Base-by-base conservation (phyloP, 2,329 filamentous ascomycete species). In the Aspergillus sergii region DNA sequence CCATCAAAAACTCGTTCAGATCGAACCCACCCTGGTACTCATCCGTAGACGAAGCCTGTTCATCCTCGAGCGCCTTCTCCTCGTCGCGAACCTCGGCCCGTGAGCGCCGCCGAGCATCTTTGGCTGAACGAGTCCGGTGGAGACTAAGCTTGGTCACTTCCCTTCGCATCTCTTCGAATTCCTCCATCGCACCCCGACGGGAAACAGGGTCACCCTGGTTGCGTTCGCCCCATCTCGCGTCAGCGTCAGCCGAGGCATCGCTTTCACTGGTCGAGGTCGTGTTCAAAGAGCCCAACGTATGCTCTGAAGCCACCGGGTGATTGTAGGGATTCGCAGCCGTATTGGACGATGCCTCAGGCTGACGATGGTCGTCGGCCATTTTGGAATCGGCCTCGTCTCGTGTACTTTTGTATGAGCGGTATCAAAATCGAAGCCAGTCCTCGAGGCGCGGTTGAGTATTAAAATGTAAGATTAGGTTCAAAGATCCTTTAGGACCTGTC, bases 1-100 rank as follows among this genome's bases (percentile, higher is more conserved):
- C 87, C 54, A 87, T 85, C 78, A 94, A 86, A 72, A 94, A 94
- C 14, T 87, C 81, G 39, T 85, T 85, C 1, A 94, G 82, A 64
- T 91, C 85, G 66, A 94, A 93, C 3, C 86, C 88, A 9, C 66
- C 69, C 7, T 69, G 68, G 23, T 64, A 67, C 12, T 71, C 72
- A 32, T 66, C 65, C 5, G 69, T 68, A 28, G 56, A 57, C n/a
- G 61, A 60, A 2, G 62, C 56, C 2, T 67, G 68, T 30, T 69
- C 73, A 19, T 73, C 73, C 1, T 87, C 85, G 2, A 86, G 75
- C 1, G 73, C 81, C 19, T 85, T 83, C 19, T 85, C 82, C 6
- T 76, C 79, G 51, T 76, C 78, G 46, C 69, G 69, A 41, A 36
- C 50, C 9, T 62, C 65, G n/a, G 64, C 61, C 30, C 60, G 58